phyloP scores from a whole-genome alignment of 164 flowering plant species.

The Berberis thunbergii region DNA sequence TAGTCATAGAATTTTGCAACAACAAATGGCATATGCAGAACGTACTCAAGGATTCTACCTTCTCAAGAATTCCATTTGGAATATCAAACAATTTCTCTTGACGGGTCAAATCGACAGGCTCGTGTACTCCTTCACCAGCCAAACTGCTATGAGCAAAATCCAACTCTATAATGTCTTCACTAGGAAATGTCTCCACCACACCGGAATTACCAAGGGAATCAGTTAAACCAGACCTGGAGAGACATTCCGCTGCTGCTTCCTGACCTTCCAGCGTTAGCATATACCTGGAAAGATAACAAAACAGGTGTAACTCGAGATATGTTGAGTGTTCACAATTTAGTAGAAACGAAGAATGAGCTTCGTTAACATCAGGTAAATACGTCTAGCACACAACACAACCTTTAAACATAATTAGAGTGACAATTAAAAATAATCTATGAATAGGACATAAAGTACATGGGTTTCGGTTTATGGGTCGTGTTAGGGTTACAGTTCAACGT shows the following conservation, averaged over 20 bases:
- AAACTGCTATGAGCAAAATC: conserved; percentile 19
- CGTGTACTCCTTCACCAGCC: conserved; percentile 14
- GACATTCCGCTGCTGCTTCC: conserved; percentile 69
- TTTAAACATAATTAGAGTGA: background rate
- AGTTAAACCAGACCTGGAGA: conserved; percentile 57
- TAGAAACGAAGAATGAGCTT: background rate
- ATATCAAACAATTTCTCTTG: conserved; percentile 31
- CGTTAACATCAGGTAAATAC: too few relatives aligned
- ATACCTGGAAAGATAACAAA: conserved; percentile 42
- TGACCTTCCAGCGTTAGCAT: conserved; percentile 78
- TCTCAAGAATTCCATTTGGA: conserved; percentile 43
- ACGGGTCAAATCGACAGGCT: conserved; percentile 12
- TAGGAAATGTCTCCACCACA: conserved; percentile 10
- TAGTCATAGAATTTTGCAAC: too few relatives aligned
- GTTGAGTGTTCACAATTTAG: background rate
- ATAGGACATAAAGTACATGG: background rate
- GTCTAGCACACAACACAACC: background rate
- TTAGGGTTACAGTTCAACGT: too few relatives aligned
- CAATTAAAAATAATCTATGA: too few relatives aligned
- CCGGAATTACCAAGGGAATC: conserved; percentile 23
- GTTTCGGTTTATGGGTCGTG: too few relatives aligned
- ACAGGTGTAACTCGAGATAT: background rate
- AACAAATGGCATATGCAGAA: too few relatives aligned
- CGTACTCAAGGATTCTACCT: conserved; percentile 24
- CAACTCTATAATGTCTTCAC: conserved; percentile 9